Base-by-base conservation (phyloP, 805 yeast genomes). In the Kodamaea kaohsiungensis region DNA sequence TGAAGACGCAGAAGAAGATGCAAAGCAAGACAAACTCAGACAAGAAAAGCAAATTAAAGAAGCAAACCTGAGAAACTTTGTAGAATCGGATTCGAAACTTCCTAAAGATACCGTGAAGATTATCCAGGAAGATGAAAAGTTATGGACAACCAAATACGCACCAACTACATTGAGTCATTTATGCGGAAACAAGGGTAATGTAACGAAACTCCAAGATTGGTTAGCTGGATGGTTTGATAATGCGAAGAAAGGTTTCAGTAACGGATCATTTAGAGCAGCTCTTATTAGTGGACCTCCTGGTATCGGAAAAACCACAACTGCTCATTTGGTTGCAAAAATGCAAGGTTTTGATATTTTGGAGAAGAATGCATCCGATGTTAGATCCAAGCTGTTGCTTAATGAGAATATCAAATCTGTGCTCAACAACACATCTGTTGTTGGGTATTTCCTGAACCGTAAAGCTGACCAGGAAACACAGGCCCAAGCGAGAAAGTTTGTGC, bases 71-170 rank as follows among this genome's bases (percentile, higher is more conserved):
- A 22, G 25, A 15, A 17, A 30, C 51, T 9, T 37, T 49, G 7
- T 58, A 60, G 15, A 7, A 38, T 37, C 17, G 19, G 10, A 39
- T 16, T 19, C 49, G 46, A 38, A 56, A n/a, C 48, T 43, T 27
- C 56, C 57, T 12, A 33, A 43, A 15, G 50, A 54, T 22, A 57
- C 60, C 25, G 68, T 69, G 0, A 59, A 75, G 18, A 75, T 69
- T 43, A 74, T 78, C 35, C 68, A 81, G 2, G 81, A 81, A 57
- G 76, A 78, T 49, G 89, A 86, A 52, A 87, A 86, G 62, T 73
- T 95, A 54, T 95, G 99, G 99, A 95, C 99, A 0, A 87, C 84
- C 3, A 91, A 85, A 67, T 90, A 95, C 69, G 98, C 98, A 0
- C 99, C 99, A 8, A 80, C 83, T 1, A 77, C 78, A 38, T 56